Evolutionary conservation across 2,329 filamentous ascomycete genomes (phyloP).

Genomic region (Microdochium paspali): DNA sequence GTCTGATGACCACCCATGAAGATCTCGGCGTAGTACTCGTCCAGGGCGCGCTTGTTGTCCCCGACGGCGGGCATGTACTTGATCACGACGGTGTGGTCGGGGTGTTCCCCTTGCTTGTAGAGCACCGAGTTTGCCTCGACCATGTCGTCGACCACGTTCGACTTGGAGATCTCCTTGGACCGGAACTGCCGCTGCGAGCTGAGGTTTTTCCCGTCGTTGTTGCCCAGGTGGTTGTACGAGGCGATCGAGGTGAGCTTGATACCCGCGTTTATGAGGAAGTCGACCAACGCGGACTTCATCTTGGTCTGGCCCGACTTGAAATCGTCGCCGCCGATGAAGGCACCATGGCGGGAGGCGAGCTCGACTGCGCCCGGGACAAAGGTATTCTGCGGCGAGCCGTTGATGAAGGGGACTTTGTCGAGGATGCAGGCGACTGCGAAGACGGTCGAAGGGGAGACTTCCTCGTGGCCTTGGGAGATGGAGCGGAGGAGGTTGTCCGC

Average conservation of each 20-base stretch:
- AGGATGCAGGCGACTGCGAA: slow-evolving; percentile 93
- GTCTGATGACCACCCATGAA: slow-evolving; percentile 98
- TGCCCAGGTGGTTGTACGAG: slow-evolving; percentile 98
- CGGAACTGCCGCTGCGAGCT: slow-evolving; percentile 98
- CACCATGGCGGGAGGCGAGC: slow-evolving; percentile 75
- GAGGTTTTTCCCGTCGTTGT: slow-evolving; percentile 98
- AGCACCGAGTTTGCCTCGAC: slow-evolving; percentile 88
- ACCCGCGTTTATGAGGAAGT: slow-evolving; percentile 96
- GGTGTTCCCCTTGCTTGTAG: slow-evolving; percentile 87
- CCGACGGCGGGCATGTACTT: slow-evolving; percentile 99
- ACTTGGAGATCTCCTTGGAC: slow-evolving; percentile 99
- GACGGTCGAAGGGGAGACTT: slow-evolving; percentile 90
- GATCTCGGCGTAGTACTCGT: slow-evolving; percentile 99
- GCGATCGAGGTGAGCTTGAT: slow-evolving; percentile 99
- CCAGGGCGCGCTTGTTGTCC: slow-evolving; percentile 96
- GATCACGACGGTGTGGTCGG: slow-evolving; percentile 97
- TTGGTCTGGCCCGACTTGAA: slow-evolving; percentile 99
- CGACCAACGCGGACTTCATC: slow-evolving; percentile 98
- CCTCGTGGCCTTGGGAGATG: slow-evolving; percentile 77
- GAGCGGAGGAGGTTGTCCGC: slow-evolving; percentile 85
- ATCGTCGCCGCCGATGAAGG: slow-evolving; percentile 95
- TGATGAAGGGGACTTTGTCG: slow-evolving; percentile 90
- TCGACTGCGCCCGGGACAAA: slow-evolving; percentile 90
- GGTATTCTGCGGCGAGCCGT: slow-evolving; percentile 97
- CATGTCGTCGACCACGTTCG: slow-evolving; percentile 99